Percentiles rank a stretch among this genome's conserved stretches.
These are phyloP conservation scores for Iris pallida DNA, from an alignment of 116 monocot species.

Conservation along the genomic window DNA sequence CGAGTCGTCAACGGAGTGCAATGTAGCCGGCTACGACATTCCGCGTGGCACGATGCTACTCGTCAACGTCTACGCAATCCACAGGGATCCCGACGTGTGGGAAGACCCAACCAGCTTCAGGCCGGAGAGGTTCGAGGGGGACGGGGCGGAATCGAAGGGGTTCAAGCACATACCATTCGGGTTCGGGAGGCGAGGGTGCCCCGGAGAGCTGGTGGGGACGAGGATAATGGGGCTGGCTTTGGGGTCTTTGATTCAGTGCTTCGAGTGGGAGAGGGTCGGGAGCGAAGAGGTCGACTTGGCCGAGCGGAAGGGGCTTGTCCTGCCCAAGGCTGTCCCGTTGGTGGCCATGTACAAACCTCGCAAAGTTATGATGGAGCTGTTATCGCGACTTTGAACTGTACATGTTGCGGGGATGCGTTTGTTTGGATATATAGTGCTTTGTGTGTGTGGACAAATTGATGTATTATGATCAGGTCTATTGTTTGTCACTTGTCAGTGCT, in stretches of 20 bases:
- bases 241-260: constrained; percentile 22
- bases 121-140: constrained; percentile 31
- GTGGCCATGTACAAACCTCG: constrained; percentile 6
- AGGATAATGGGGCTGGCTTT: constrained; percentile 15
- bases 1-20: constrained; percentile 7
- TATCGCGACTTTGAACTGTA: background rate
- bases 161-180: constrained; percentile 29
- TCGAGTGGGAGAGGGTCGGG: constrained; percentile 10
- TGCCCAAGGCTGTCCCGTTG: constrained; percentile 11
- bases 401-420: no score
- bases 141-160: background rate
- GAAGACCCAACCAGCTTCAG: constrained; percentile 18
- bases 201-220: constrained; percentile 21
- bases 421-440: no score
- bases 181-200: constrained; percentile 30
- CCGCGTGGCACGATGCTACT: constrained; percentile 20
- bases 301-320: constrained; percentile 2
- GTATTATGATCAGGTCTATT: no score
- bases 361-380: background rate
- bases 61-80: constrained; percentile 24
- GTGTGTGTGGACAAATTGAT: no score
- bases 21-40: constrained; percentile 16
- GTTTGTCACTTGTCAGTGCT: no score
- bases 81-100: constrained; percentile 27
- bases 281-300: constrained; percentile 3